Evolutionary conservation across 2,329 filamentous ascomycete genomes (phyloP).

Genomic region (Apiospora hydei): DNA sequence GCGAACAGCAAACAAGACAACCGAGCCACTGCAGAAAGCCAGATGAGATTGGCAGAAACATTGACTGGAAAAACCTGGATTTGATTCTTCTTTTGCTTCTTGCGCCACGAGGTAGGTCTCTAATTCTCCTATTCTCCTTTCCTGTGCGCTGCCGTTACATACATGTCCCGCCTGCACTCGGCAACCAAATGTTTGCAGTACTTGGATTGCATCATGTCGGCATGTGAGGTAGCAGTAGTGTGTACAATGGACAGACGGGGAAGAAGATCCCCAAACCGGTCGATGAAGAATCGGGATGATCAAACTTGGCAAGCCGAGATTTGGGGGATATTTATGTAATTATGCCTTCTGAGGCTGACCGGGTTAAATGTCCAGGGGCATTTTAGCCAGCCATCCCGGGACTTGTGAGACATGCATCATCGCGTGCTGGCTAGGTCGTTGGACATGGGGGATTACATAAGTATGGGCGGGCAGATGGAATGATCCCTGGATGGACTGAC

Average conservation of each 20-base stretch:
- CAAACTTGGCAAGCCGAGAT: neutral
- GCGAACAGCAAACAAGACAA: neutral
- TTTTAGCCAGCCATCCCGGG: neutral
- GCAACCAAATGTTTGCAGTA: neutral
- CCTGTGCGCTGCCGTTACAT: neutral
- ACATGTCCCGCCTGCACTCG: neutral
- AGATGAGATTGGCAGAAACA: neutral
- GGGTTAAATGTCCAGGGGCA: neutral
- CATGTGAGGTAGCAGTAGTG: neutral
- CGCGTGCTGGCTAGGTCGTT: neutral
- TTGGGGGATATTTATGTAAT: neutral
- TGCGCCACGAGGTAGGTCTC: conserved; percentile 2
- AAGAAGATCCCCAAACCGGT: neutral
- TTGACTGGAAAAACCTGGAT: neutral
- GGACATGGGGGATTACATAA: neutral
- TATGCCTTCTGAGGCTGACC: neutral
- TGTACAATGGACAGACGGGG: too few species aligned
- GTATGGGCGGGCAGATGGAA: neutral
- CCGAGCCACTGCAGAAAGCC: neutral
- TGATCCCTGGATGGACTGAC: neutral
- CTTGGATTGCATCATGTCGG: neutral
- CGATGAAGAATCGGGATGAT: conserved; percentile 3
- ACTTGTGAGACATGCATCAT: conserved; percentile 6
- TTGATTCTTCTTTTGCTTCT: neutral
- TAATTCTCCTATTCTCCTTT: neutral